Evolutionary conservation across 2,329 filamentous ascomycete genomes (phyloP).

Genomic region (Arthrinium puccinioides): DNA sequence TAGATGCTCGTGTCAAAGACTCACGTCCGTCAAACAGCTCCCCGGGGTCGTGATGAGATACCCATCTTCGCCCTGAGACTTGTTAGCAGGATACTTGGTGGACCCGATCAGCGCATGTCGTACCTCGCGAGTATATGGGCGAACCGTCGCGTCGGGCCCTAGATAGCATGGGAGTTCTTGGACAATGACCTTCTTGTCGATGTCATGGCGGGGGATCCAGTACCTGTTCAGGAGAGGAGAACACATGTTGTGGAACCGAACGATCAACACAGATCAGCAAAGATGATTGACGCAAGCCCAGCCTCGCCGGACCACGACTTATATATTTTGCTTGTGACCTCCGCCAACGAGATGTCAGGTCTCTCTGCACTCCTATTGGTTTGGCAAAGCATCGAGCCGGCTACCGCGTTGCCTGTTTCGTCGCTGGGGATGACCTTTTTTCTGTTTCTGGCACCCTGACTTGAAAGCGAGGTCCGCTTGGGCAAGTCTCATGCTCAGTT

Average conservation of each 20-base stretch:
- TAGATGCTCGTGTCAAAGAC: conserved; percentile 13
- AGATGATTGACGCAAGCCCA: no score
- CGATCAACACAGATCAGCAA: no score
- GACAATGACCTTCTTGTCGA: conserved; percentile 53
- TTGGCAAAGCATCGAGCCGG: no score
- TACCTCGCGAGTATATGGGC: conserved; percentile 50
- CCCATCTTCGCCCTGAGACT: conserved; percentile 49
- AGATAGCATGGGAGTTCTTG: conserved; percentile 52
- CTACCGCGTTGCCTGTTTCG: no score
- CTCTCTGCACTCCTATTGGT: no score
- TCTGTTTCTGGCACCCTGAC: no score
- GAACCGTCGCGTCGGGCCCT: conserved; percentile 49
- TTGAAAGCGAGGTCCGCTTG: conserved; percentile 16
- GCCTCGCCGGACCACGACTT: no score
- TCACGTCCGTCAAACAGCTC: conserved; percentile 51
- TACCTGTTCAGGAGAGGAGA: conserved; percentile 47
- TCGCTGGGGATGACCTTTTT: no score
- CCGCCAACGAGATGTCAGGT: no score
- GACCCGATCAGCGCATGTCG: conserved; percentile 14
- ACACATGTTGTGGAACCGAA: no score
- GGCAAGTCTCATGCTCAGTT: conserved; percentile 12
- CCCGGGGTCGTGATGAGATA: conserved; percentile 53
- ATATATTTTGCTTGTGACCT: no score
- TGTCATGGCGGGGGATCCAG: conserved; percentile 53
- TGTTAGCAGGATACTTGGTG: conserved; percentile 18